Evolutionary conservation across 2,329 filamentous ascomycete species (phyloP), one percentile per base, ranked within the genome.

Genomic region (Fusarium hostae): DNA sequence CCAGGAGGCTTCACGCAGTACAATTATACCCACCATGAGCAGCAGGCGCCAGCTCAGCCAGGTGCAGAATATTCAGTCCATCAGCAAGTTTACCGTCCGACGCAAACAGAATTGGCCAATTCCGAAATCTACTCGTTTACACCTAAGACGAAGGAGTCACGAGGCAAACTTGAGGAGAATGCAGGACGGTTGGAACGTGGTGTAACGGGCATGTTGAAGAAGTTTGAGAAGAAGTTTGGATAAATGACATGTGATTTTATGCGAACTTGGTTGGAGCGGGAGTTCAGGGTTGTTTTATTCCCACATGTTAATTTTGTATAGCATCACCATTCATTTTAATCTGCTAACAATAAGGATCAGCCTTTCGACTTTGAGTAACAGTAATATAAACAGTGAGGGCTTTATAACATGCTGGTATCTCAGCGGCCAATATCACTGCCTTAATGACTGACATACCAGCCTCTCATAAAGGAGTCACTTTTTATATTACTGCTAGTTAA

Each of bases 161-260:
- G 81, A 67, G 87, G 81, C 10, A 88, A 86, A 77, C 80, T 94
- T 34, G 91, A 92, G 75, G 88, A 90, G 78, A 87, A 88, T 66
- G 89, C 91, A 0, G 89, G 88, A 32, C 86, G 88, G 74, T 75
- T 94, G 37, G 92, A 94, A 82, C 90, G 89, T 79, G 90, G 91
- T 2, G 87, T 94, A 8, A 87, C 89, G 32, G 89, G 90, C 10
- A 91, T 94, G 84, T 80, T 94, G 72, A 94, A 91, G 86, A 93
- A 91, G 82, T 86, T 94, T 80, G 92, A 94, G 83, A 94, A 93
- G 88, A 92, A 89, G 78, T 90, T 91, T 81, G 86, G 85, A 0
- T 89, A 75, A 79, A 60, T 28, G 28, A 15, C 11, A 43, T 56
- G 28, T 35, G 44, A 37, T 28, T 44, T 44, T 43, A 26, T 28